Conservation (phyloP, 495 filamentous ascomycete species). For the Lasiosphaeria miniovina region DNA sequence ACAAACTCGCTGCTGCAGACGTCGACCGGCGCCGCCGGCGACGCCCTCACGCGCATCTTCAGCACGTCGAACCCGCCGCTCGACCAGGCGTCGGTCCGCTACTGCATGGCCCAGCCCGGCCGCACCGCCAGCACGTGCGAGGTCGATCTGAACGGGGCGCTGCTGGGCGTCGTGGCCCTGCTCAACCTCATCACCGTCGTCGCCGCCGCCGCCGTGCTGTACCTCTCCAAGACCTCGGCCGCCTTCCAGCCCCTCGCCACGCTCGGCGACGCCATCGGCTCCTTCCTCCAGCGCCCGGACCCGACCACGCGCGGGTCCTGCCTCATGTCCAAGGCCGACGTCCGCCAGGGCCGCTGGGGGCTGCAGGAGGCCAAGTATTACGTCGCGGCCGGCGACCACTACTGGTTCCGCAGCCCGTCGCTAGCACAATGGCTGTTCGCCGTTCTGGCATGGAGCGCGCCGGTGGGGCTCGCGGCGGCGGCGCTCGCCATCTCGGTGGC, state of each 20-base stretch:
- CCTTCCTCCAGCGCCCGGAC: conserved; percentile 44
- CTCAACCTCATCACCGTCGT: conserved; percentile 40
- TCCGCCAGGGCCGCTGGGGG: conserved; percentile 40
- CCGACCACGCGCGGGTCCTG: conserved; percentile 32
- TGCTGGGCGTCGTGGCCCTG: conserved; percentile 38
- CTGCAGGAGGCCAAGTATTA: conserved; percentile 36
- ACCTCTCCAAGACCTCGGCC: conserved; percentile 32
- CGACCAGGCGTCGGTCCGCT: conserved; percentile 25
- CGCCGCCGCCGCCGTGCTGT: conserved; percentile 31
- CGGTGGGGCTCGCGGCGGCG: conserved; percentile 28
- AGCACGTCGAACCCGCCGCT: conserved; percentile 15
- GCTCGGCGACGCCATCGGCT: conserved; percentile 44
- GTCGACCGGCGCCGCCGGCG: conserved; percentile 14
- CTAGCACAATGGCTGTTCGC: conserved; percentile 34
- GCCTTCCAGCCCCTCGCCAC: conserved; percentile 41
- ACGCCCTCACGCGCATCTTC: conserved; percentile 16
- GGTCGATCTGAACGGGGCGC: conserved; percentile 39
- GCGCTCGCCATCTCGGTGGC: conserved; percentile 28
- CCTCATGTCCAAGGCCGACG: conserved; percentile 41
- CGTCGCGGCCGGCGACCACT: conserved; percentile 33
- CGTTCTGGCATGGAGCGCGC: conserved; percentile 27
- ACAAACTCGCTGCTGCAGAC: conserved; percentile 34
- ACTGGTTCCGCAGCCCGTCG: conserved; percentile 41
- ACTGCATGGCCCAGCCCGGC: conserved; percentile 34
- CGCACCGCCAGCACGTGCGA: conserved; percentile 26